Evolutionary conservation across 163 green algal genomes (phyloP).

Genomic region (Scenedesmus sp.): DNA sequence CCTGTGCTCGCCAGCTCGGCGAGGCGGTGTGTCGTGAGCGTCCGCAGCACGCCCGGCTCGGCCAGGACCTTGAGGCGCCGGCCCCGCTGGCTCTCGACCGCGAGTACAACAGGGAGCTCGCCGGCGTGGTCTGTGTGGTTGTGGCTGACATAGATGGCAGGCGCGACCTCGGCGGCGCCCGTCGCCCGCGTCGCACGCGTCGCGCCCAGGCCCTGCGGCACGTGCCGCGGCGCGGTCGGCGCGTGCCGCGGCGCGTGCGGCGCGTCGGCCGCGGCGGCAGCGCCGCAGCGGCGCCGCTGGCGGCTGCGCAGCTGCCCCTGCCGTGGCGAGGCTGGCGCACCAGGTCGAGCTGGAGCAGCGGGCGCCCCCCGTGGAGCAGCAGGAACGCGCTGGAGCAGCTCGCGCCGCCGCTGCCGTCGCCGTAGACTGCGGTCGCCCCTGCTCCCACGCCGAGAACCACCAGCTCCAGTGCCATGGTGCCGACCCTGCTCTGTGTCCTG

Average conservation of each 20-base stretch:
- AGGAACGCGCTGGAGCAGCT: too few species aligned
- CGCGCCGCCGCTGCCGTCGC: not conserved
- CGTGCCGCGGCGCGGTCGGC: too few species aligned
- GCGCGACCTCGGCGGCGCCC: too few species aligned
- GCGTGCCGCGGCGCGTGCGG: not conserved
- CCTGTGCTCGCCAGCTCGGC: constrained; percentile 43
- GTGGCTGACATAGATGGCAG: too few species aligned
- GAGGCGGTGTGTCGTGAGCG: constrained; percentile 34
- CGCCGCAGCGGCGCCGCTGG: not conserved
- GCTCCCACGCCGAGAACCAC: constrained; percentile 31
- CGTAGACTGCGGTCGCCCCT: constrained; percentile 28
- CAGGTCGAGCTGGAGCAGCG: constrained; percentile 37
- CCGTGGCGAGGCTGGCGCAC: not conserved
- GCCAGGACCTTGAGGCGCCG: constrained; percentile 22
- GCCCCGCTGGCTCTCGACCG: constrained; percentile 15
- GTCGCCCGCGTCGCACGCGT: not conserved
- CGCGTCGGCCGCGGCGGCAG: not conserved
- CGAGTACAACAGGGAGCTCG: constrained; percentile 43
- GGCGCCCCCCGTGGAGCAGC: not conserved
- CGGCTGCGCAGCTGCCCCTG: not conserved
- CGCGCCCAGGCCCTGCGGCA: constrained; percentile 30
- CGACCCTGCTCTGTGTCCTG: too few species aligned
- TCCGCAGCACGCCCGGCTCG: constrained; percentile 19
- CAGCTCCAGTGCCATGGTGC: too few species aligned
- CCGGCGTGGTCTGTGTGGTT: constrained; percentile 49